Percentiles rank a stretch among this genome's conserved stretches.
These are phyloP conservation scores for Asclepias syriaca DNA, from an alignment of 257 asterid species.

Conservation along the genomic window DNA sequence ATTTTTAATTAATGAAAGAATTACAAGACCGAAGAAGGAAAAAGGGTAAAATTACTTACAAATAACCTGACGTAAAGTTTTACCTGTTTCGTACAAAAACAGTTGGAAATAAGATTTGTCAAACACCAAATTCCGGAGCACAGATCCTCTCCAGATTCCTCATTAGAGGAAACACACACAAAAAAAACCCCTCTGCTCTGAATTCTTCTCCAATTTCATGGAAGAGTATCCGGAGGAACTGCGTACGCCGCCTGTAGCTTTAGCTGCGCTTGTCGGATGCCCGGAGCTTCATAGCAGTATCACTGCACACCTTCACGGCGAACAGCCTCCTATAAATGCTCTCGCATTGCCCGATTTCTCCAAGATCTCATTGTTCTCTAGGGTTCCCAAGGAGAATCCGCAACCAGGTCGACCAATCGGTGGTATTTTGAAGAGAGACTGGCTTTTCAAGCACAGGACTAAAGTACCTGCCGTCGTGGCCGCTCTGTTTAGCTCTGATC, in stretches of 20 bases:
- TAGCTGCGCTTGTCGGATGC: constrained; percentile 69
- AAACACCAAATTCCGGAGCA: constrained; percentile 1
- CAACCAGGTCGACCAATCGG: constrained; percentile 27
- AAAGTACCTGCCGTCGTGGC: constrained; percentile 85
- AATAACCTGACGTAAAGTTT: too few species aligned
- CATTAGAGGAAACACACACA: too few species aligned
- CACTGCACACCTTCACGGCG: constrained; percentile 76
- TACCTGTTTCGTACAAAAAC: too few species aligned
- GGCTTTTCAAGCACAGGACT: constrained; percentile 94
- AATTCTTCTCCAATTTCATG: constrained; percentile 28
- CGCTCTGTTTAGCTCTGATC: constrained; percentile 58
- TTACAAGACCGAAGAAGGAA: too few species aligned
- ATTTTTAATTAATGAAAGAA: too few species aligned
- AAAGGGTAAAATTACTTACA: too few species aligned
- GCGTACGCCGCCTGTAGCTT: constrained; percentile 86
- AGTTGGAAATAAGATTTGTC: too few species aligned
- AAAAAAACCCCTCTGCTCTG: constrained; percentile 1
- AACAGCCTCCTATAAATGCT: constrained; percentile 81
- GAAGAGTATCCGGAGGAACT: constrained; percentile 92
- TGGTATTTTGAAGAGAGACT: constrained; percentile 71
- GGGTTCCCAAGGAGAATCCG: constrained; percentile 39
- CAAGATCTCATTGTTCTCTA: constrained; percentile 67
- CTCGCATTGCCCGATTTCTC: constrained; percentile 97
- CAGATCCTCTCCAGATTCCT: neutral
- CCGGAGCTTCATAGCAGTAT: constrained; percentile 70